These are phyloP conservation scores for Benincasa hispida DNA, from an alignment of 306 rosid genomes.

Conservation along the genomic window DNA sequence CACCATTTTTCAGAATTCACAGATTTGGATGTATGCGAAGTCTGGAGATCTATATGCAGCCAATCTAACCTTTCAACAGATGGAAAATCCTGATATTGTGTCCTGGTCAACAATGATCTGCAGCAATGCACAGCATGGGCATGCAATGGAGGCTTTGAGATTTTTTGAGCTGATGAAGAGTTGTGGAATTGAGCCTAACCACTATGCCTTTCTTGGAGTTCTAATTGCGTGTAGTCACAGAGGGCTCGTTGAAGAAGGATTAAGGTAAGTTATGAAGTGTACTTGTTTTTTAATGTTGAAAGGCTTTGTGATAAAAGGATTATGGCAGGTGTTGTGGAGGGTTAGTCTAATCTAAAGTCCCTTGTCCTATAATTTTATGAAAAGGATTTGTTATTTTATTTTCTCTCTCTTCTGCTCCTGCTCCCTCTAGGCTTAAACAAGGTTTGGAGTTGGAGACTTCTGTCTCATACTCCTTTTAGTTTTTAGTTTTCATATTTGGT, in stretches of 20 bases:
- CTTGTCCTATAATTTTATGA: neutral
- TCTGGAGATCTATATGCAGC: conserved; percentile 40
- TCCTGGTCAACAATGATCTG: conserved; percentile 51
- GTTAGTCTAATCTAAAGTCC: neutral
- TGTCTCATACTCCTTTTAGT: neutral
- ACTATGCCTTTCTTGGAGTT: conserved; percentile 36
- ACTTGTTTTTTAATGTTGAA: neutral
- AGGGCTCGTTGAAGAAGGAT: conserved; percentile 42
- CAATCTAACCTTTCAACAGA: conserved; percentile 28
- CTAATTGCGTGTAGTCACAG: conserved; percentile 56
- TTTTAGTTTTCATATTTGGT: neutral
- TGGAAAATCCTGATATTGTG: conserved; percentile 31
- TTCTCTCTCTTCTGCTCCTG: neutral
- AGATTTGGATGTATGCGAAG: conserved; percentile 49
- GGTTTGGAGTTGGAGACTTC: neutral
- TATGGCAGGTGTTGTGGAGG: neutral
- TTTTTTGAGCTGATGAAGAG: conserved; percentile 32
- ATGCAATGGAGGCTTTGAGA: conserved; percentile 31
- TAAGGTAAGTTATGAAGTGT: conserved; percentile 8
- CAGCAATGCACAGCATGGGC: conserved; percentile 44
- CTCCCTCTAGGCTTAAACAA: neutral
- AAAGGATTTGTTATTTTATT: neutral
- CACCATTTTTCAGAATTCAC: conserved; percentile 37
- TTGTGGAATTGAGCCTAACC: conserved; percentile 34
- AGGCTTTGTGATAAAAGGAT: neutral